These are phyloP conservation scores for Elaeis guineensis DNA, from an alignment of 176 grass and related monocot genomes.

Conservation along the genomic window DNA sequence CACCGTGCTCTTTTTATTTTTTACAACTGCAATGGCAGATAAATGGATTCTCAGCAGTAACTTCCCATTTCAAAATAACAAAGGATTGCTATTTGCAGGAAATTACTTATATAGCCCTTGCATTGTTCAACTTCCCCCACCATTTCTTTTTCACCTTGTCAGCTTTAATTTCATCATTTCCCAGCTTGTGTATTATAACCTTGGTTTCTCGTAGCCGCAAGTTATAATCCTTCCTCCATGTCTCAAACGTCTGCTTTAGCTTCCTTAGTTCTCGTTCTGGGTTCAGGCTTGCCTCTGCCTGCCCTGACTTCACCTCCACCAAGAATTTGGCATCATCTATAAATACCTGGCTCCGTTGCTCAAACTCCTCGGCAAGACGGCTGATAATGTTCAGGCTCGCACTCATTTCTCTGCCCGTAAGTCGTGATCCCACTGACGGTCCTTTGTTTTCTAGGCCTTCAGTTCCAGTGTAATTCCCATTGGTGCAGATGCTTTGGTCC, in stretches of 20 bases:
- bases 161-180: conserved; percentile 35
- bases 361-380: conserved; percentile 60
- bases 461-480: conserved; percentile 16
- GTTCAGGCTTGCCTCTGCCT: conserved; percentile 64
- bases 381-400: conserved; percentile 45
- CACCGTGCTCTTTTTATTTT: no score
- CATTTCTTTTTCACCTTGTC: conserved; percentile 69
- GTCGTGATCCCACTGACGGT: conserved; percentile 30
- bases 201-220: conserved; percentile 70
- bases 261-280: conserved; percentile 73
- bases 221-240: conserved; percentile 77
- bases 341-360: conserved; percentile 79
- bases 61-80: no score
- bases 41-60: no score
- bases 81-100: no score
- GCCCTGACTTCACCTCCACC: conserved; percentile 88
- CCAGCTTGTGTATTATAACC: conserved; percentile 70
- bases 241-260: conserved; percentile 75
- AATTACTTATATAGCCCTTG: conserved; percentile 47
- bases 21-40: no score
- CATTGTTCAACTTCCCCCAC: conserved; percentile 75
- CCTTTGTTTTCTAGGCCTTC: conserved; percentile 27
- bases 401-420: conserved; percentile 45
- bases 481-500: conserved; percentile 71
- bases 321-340: conserved; percentile 71